These are phyloP conservation scores for Strobilomyces dryophilus DNA, from an alignment of 768 basidiomycete genomes.

Conservation along the genomic window DNA sequence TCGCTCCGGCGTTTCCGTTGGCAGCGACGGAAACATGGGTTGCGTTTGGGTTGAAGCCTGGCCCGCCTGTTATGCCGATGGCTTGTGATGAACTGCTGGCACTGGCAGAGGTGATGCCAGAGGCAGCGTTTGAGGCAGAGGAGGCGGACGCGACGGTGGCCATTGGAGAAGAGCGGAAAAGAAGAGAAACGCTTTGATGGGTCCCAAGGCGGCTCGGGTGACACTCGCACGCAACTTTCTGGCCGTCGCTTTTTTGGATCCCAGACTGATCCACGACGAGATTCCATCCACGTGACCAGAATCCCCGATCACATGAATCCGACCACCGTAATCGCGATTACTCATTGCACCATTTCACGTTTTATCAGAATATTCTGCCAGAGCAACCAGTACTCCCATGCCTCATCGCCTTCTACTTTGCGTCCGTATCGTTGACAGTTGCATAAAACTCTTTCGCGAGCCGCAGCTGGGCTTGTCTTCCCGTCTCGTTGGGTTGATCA, in stretches of 20 bases:
- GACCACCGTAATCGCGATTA: no score
- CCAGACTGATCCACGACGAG: no score
- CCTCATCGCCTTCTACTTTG: conserved; percentile 34
- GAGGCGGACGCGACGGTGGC: not conserved
- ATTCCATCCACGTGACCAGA: not conserved
- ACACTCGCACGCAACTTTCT: not conserved
- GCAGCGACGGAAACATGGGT: conserved; percentile 24
- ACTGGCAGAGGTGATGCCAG: not conserved
- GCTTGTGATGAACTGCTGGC: not conserved
- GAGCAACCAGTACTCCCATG: no score
- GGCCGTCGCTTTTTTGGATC: not conserved
- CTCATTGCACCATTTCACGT: no score
- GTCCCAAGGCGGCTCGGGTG: not conserved
- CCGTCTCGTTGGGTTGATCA: conserved; percentile 59
- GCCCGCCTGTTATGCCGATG: conserved; percentile 25
- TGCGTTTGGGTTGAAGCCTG: conserved; percentile 24
- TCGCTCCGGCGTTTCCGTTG: conserved; percentile 39
- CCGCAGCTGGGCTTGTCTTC: conserved; percentile 67
- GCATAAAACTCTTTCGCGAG: conserved; percentile 84
- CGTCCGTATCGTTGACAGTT: conserved; percentile 68
- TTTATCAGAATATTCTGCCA: no score
- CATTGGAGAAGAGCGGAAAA: not conserved
- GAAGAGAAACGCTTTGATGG: not conserved
- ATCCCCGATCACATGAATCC: not conserved
- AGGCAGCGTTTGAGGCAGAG: not conserved